phyloP scores from a whole-genome alignment of 2,329 filamentous ascomycete genomes.

The Colletotrichum coccodes region DNA sequence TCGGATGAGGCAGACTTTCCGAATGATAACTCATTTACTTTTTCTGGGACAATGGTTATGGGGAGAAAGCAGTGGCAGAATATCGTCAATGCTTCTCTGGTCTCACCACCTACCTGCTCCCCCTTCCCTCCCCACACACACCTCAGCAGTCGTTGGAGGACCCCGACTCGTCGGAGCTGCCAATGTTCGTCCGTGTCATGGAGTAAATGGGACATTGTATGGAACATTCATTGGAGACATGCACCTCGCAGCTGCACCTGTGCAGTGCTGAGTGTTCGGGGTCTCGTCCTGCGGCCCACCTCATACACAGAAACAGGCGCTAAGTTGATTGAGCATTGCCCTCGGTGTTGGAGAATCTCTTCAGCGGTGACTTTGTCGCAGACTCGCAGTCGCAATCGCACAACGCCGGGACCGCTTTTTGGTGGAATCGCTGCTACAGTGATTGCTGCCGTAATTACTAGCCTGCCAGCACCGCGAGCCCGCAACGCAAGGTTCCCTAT shows the following conservation, averaged over 20 bases:
- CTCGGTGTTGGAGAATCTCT: not conserved
- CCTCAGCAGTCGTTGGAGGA: not conserved
- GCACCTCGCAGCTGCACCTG: not conserved
- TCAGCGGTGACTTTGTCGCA: not conserved
- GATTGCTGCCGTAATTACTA: constrained; percentile 9
- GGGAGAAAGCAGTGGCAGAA: not conserved
- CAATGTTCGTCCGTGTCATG: constrained; percentile 22
- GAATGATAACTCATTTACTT: not conserved
- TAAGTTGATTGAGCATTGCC: constrained; percentile 14
- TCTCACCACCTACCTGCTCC: not conserved
- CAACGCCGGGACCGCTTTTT: constrained; percentile 13
- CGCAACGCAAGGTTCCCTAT: constrained; percentile 14
- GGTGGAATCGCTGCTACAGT: not conserved
- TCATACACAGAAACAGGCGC: constrained; percentile 18
- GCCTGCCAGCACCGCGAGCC: not conserved
- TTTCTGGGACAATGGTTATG: too few relatives aligned
- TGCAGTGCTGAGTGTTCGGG: not conserved
- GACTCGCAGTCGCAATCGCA: not conserved
- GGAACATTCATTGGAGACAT: not conserved
- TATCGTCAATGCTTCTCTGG: not conserved
- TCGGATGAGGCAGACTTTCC: not conserved
- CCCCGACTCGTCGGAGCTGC: constrained; percentile 5
- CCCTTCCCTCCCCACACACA: constrained; percentile 12
- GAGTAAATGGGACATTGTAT: not conserved
- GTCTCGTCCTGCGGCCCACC: constrained; percentile 20